phyloP scores from a whole-genome alignment of 1,284 basidiomycete genomes.

The Phenoliferia sp. region DNA sequence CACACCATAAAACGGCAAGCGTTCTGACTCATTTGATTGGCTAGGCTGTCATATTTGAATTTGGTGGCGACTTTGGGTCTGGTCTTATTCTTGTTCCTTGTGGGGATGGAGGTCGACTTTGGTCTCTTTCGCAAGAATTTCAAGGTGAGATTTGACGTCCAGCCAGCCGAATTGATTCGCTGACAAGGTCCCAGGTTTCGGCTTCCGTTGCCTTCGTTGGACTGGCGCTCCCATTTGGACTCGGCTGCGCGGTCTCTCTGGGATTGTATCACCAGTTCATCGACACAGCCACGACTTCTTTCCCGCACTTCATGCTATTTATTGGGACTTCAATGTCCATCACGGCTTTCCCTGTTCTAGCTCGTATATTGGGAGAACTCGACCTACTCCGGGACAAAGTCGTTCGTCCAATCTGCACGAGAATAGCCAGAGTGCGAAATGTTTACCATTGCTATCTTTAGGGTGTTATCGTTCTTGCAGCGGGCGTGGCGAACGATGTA shows the following conservation, averaged over 20 bases:
- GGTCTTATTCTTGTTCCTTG: slow-evolving; percentile 66
- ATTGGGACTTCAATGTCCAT: slow-evolving; percentile 58
- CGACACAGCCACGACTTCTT: slow-evolving; percentile 53
- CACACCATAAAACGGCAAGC: not conserved
- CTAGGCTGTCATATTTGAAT: slow-evolving; percentile 69
- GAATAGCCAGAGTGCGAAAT: not conserved
- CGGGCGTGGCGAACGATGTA: slow-evolving; percentile 86
- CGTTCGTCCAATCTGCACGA: slow-evolving; percentile 53
- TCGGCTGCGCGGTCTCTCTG: slow-evolving; percentile 75
- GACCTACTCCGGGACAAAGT: slow-evolving; percentile 84
- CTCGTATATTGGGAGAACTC: slow-evolving; percentile 70
- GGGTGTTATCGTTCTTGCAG: slow-evolving; percentile 38
- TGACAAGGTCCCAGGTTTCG: slow-evolving; percentile 29
- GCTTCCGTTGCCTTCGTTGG: slow-evolving; percentile 55
- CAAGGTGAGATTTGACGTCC: not conserved
- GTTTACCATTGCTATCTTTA: no score
- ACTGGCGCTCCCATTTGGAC: slow-evolving; percentile 70
- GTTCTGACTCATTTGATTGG: not conserved
- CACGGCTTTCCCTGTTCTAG: slow-evolving; percentile 61
- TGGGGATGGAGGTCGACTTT: slow-evolving; percentile 86
- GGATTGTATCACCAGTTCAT: slow-evolving; percentile 79
- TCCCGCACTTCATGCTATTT: slow-evolving; percentile 90
- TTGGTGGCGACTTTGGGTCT: slow-evolving; percentile 82
- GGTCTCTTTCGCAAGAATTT: slow-evolving; percentile 52
- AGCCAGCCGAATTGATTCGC: not conserved